These are phyloP conservation scores for Candida ovalis DNA, from an alignment of 805 yeast species.

Conservation along the genomic window DNA sequence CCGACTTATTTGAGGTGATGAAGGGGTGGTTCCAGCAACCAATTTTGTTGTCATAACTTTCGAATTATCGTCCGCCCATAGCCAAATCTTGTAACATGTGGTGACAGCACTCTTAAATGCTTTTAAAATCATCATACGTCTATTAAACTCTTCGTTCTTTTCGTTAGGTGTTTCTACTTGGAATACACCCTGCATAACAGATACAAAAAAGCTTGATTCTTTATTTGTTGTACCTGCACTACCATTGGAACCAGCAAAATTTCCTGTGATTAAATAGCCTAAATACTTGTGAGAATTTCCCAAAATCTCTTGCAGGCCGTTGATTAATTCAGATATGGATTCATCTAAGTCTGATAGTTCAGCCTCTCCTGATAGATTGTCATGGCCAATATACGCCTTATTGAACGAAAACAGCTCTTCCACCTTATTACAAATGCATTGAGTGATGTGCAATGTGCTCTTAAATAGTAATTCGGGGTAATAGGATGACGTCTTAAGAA, in stretches of 20 bases:
- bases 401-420: slow-evolving; percentile 21
- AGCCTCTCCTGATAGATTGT: slow-evolving; percentile 10
- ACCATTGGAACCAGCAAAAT: slow-evolving; percentile 10
- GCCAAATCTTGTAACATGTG: slow-evolving; percentile 64
- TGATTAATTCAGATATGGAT: slow-evolving; percentile 41
- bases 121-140: slow-evolving; percentile 52
- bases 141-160: slow-evolving; percentile 47
- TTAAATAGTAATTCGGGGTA: slow-evolving; percentile 26
- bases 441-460: slow-evolving; percentile 21
- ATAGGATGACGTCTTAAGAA: slow-evolving; percentile 19
- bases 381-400: slow-evolving; percentile 8
- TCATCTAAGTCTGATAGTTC: slow-evolving; percentile 28
- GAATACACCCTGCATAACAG: slow-evolving; percentile 75
- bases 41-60: slow-evolving; percentile 14
- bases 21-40: slow-evolving; percentile 1
- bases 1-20: slow-evolving; percentile 16
- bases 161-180: slow-evolving; percentile 62
- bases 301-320: slow-evolving; percentile 66
- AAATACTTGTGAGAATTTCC: slow-evolving; percentile 55
- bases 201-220: slow-evolving; percentile 57
- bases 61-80: slow-evolving; percentile 50
- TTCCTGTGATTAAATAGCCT: slow-evolving; percentile 18
- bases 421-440: slow-evolving; percentile 27
- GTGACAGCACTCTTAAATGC: slow-evolving; percentile 59
- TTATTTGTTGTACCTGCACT: slow-evolving; percentile 6